Conservation (phyloP, 2,329 filamentous ascomycete genomes). For the Aspergillus ochraceus region DNA sequence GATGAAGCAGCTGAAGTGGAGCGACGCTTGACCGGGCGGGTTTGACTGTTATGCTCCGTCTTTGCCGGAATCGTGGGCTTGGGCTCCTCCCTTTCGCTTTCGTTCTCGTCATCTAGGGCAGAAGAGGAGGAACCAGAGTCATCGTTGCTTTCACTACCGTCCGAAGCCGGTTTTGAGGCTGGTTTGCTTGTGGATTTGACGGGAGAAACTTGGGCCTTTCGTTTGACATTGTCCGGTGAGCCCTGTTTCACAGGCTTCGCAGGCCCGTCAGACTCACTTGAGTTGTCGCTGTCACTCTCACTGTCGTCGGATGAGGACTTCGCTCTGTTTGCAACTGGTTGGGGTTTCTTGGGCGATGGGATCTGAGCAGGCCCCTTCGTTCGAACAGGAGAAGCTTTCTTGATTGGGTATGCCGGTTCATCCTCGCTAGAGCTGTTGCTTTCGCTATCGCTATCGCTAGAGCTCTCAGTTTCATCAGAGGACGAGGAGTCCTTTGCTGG, state of each 20-base stretch:
- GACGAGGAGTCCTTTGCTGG: background rate
- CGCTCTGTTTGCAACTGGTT: too few relatives aligned
- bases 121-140: constrained; percentile 4
- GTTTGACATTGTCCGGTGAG: background rate
- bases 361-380: background rate
- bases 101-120: background rate
- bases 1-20: background rate
- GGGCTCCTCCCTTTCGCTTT: background rate
- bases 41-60: background rate
- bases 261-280: background rate
- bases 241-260: background rate
- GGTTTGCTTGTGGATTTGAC: background rate
- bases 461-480: background rate
- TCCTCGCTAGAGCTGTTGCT: background rate
- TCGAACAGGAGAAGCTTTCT: background rate
- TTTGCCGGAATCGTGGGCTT: background rate
- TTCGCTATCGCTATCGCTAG: background rate
- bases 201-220: background rate
- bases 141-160: constrained; percentile 8
- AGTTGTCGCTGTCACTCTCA: background rate
- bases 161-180: background rate
- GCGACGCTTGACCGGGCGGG: background rate
- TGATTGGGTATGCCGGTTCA: background rate
- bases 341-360: background rate
- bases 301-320: background rate